Percentiles rank a stretch among this genome's conserved stretches.
These are phyloP conservation scores for Cladosporium velox DNA, from an alignment of 2,329 filamentous ascomycete species.

Conservation along the genomic window DNA sequence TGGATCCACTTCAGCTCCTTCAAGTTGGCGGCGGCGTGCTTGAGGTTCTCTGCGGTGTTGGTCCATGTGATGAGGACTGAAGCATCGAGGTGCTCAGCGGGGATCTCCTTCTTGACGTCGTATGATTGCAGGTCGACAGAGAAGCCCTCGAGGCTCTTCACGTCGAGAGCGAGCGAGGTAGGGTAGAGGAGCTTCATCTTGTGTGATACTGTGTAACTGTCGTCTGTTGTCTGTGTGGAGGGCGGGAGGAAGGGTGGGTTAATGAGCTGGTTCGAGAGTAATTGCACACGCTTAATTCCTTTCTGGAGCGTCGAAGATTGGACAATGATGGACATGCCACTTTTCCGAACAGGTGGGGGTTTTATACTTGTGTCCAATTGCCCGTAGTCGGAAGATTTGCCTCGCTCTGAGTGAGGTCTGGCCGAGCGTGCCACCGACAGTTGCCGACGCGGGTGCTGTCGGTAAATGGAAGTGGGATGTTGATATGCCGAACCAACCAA, in stretches of 20 bases:
- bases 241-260: slow-evolving; percentile 1
- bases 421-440: slow-evolving; percentile 18
- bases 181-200: slow-evolving; percentile 68
- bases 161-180: slow-evolving; percentile 61
- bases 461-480: neutral
- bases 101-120: slow-evolving; percentile 59
- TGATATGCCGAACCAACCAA: neutral
- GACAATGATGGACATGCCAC: slow-evolving; percentile 17
- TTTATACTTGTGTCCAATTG: slow-evolving; percentile 6
- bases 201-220: slow-evolving; percentile 5
- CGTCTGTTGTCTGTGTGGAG: neutral
- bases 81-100: slow-evolving; percentile 60
- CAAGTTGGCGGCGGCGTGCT: slow-evolving; percentile 58
- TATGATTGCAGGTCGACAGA: slow-evolving; percentile 60
- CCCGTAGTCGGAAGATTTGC: slow-evolving; percentile 19
- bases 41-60: slow-evolving; percentile 61
- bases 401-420: slow-evolving; percentile 17
- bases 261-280: slow-evolving; percentile 12
- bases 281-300: slow-evolving; percentile 11
- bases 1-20: slow-evolving; percentile 66
- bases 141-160: slow-evolving; percentile 59
- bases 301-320: neutral
- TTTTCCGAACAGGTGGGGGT: slow-evolving; percentile 8
- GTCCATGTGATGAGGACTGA: slow-evolving; percentile 63
- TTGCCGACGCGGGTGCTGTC: slow-evolving; percentile 9